Conservation (phyloP, 768 basidiomycete species). For the Daedaleopsis nitida region DNA sequence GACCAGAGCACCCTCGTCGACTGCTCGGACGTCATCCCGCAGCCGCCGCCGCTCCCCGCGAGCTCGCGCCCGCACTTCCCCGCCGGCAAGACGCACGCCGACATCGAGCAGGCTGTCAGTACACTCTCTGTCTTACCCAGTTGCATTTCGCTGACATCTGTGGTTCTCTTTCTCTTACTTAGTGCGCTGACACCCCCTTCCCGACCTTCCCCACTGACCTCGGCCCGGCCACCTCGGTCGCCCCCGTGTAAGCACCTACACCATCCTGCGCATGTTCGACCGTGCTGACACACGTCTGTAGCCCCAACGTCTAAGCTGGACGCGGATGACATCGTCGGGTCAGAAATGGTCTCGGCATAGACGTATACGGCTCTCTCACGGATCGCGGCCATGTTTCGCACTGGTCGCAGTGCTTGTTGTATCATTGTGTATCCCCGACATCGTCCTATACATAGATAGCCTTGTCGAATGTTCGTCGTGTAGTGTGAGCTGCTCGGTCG, state of each 20-base stretch:
- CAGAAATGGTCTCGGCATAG: too few species aligned
- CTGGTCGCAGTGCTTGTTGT: too few species aligned
- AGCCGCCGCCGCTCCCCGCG: neutral
- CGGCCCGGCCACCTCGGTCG: conserved; percentile 32
- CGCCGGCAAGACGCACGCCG: conserved; percentile 20
- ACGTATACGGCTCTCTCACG: too few species aligned
- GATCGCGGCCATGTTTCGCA: too few species aligned
- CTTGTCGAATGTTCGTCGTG: too few species aligned
- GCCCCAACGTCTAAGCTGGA: neutral
- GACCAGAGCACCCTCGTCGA: conserved; percentile 1
- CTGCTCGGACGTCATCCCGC: conserved; percentile 8
- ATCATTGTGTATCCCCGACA: too few species aligned
- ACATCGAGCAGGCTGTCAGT: conserved; percentile 27
- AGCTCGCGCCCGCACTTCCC: conserved; percentile 19
- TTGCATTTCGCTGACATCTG: neutral
- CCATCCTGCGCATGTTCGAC: neutral
- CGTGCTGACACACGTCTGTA: conserved; percentile 21
- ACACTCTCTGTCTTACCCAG: too few species aligned
- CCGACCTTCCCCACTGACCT: conserved; percentile 22
- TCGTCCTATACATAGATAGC: too few species aligned
- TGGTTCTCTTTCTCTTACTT: neutral
- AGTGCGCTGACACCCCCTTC: conserved; percentile 16
- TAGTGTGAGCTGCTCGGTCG: too few species aligned
- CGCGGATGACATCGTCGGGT: too few species aligned
- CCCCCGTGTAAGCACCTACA: conserved; percentile 30